Evolutionary conservation across 148 eudicot species (phyloP).

Genomic region (Silene latifolia): DNA sequence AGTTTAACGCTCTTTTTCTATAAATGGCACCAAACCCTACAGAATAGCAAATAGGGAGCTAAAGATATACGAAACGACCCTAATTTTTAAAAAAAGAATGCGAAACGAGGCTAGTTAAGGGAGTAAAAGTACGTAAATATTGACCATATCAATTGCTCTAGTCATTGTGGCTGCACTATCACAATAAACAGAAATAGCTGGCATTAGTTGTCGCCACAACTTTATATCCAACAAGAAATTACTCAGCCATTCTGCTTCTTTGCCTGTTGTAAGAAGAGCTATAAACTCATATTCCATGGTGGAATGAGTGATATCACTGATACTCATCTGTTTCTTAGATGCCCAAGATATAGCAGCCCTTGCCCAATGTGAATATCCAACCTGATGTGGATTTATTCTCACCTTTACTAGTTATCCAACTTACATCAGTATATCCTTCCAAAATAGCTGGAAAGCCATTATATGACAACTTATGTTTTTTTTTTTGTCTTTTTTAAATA

Average conservation of each 20-base stretch:
- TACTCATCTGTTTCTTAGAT: conserved; percentile 21
- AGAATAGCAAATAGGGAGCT: no score
- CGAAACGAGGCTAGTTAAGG: no score
- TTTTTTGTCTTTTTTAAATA: no score
- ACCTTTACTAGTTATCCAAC: conserved; percentile 10
- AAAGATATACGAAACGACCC: no score
- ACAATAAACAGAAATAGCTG: conserved; percentile 19
- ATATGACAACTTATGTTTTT: no score
- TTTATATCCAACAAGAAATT: conserved; percentile 18
- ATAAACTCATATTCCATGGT: conserved; percentile 16
- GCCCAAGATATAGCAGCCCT: conserved; percentile 25
- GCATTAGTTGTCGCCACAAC: no score
- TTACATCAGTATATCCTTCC: conserved; percentile 11
- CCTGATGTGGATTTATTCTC: neutral
- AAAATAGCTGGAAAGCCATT: no score
- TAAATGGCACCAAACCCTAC: no score
- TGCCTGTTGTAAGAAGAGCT: conserved; percentile 10
- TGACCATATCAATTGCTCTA: no score
- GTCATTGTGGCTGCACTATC: conserved; percentile 13
- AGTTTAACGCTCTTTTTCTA: no score
- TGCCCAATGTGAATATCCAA: neutral
- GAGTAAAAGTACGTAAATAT: no score
- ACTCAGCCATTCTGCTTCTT: conserved; percentile 18
- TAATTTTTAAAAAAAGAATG: no score
- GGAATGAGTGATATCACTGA: conserved; percentile 12